Conservation (phyloP, 2,329 filamentous ascomycete genomes). For the Myotisia sp. region DNA sequence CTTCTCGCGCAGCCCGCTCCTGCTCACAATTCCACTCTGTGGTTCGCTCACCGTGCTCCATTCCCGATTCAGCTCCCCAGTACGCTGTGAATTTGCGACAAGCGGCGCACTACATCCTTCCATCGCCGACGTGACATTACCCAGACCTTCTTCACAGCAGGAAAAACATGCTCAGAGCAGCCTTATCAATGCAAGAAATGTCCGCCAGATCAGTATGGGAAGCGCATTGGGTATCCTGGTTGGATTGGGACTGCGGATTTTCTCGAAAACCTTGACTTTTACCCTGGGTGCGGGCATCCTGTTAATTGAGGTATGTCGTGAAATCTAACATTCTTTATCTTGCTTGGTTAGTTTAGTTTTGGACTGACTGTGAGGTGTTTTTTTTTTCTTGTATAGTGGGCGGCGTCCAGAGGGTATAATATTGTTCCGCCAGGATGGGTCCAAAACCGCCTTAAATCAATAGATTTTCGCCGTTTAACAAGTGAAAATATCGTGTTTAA, state of each 20-base stretch:
- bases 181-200: conserved; percentile 21
- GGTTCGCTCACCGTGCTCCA: conserved; percentile 22
- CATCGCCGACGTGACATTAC: conserved; percentile 3
- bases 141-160: conserved; percentile 9
- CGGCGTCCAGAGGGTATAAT: conserved; percentile 34
- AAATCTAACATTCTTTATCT: background rate
- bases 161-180: conserved; percentile 12
- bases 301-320: conserved; percentile 27
- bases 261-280: conserved; percentile 31
- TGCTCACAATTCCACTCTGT: conserved; percentile 17
- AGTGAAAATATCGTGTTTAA: conserved; percentile 32
- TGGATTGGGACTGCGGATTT: conserved; percentile 31
- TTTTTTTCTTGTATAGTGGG: conserved; percentile 21
- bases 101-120: conserved; percentile 5
- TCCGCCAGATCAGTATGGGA: conserved; percentile 33
- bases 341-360: background rate
- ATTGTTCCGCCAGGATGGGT: conserved; percentile 28
- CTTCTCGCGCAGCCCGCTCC: conserved; percentile 11
- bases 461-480: conserved; percentile 26
- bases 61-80: conserved; percentile 16
- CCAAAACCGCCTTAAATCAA: conserved; percentile 29
- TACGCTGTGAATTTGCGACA: conserved; percentile 27
- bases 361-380: background rate
- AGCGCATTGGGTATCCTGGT: conserved; percentile 32
- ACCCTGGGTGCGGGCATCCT: conserved; percentile 32